A percentile compares a stretch with the other conserved stretches of the same genome.
These are phyloP conservation scores for Penicillium sp. DNA, from an alignment of 2,329 filamentous ascomycete species.

Conservation along the genomic window DNA sequence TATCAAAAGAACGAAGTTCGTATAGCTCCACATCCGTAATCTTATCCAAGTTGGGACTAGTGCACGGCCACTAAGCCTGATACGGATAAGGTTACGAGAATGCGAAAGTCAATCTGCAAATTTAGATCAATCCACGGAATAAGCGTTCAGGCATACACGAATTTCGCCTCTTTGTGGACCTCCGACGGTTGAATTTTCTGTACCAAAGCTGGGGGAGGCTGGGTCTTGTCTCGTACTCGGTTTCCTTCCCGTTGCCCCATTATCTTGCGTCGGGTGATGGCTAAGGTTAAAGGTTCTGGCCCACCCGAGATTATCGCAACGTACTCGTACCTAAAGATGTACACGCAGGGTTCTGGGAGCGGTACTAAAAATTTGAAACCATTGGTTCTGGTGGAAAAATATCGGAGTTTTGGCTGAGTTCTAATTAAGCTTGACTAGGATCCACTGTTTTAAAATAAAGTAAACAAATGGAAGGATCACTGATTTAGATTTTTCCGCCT, in stretches of 20 bases:
- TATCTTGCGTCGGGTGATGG: no score
- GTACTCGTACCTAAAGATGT: no score
- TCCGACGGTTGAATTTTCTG: neutral
- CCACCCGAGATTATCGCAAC: no score
- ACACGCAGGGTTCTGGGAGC: no score
- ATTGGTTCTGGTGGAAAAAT: no score
- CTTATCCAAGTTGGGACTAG: neutral
- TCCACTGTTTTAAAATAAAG: no score
- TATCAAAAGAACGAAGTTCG: neutral
- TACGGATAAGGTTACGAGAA: neutral
- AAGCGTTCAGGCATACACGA: neutral
- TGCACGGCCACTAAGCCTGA: neutral
- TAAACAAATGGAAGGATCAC: no score
- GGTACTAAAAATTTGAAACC: no score
- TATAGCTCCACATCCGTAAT: neutral
- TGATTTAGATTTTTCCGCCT: no score
- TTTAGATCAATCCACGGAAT: neutral
- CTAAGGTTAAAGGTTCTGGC: no score
- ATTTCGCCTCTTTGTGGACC: neutral
- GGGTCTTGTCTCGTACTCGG: neutral
- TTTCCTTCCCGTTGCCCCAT: neutral
- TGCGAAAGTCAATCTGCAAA: neutral
- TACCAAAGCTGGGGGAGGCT: neutral
- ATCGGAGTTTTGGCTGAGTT: no score
- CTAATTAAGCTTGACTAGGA: no score